Conservation (phyloP, 2,329 filamentous ascomycete species). For the Fusarium chuoi region DNA sequence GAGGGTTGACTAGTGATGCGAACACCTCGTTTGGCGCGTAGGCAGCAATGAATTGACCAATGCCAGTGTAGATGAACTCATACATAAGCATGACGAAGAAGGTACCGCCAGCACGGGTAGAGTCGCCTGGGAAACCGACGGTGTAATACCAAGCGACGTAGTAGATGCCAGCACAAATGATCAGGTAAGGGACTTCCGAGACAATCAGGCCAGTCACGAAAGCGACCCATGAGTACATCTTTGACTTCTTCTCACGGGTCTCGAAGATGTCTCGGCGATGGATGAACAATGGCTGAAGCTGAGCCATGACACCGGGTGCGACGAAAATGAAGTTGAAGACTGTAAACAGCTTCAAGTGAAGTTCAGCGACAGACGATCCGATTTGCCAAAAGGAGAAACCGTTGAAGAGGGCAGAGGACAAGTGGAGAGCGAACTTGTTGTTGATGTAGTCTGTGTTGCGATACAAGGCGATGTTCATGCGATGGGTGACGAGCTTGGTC, state of each 20-base stretch:
- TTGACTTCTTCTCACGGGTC: conserved; percentile 59
- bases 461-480: conserved; percentile 71
- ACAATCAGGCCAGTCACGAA: conserved; percentile 65
- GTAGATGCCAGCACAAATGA: conserved; percentile 58
- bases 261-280: conserved; percentile 61
- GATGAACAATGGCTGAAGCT: conserved; percentile 61
- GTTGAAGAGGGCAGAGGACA: conserved; percentile 66
- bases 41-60: conserved; percentile 72
- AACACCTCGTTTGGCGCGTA: conserved; percentile 71
- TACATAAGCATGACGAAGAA: conserved; percentile 68
- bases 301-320: conserved; percentile 63
- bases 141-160: conserved; percentile 68
- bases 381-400: conserved; percentile 72
- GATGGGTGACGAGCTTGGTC: conserved; percentile 69
- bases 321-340: conserved; percentile 73
- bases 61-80: conserved; percentile 68
- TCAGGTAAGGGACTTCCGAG: conserved; percentile 59
- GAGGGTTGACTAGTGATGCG: conserved; percentile 66
- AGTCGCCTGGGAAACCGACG: conserved; percentile 59
- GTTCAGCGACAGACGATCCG: conserved; percentile 59
- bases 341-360: conserved; percentile 67
- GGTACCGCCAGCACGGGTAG: conserved; percentile 60
- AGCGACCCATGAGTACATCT: conserved; percentile 69
- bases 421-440: conserved; percentile 69
- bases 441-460: conserved; percentile 74